Evolutionary conservation across 768 basidiomycete genomes (phyloP).

Genomic region (Mycena polygramma): DNA sequence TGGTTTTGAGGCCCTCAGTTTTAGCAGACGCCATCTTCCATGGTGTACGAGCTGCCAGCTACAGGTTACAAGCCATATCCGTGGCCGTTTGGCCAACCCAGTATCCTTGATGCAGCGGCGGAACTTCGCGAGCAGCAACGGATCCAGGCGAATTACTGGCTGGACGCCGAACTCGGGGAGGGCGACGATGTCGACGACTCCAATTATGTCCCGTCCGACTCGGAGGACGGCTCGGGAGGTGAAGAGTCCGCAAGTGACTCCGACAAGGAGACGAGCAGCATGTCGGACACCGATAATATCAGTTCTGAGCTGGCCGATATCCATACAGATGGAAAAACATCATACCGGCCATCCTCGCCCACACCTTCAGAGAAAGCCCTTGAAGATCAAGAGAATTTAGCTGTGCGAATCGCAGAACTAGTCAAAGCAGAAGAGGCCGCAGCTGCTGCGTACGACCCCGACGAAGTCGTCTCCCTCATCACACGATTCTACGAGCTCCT

Average conservation of each 20-base stretch:
- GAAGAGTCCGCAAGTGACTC: neutral
- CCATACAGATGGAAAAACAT: neutral
- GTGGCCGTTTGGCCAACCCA: slow-evolving; percentile 29
- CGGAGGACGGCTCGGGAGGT: neutral
- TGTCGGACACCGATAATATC: neutral
- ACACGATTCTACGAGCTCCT: slow-evolving; percentile 27
- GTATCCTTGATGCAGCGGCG: neutral
- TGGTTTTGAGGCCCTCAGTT: too few species aligned
- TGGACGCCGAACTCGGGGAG: slow-evolving; percentile 13
- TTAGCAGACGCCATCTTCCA: too few species aligned
- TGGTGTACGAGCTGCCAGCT: too few species aligned
- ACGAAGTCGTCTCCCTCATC: slow-evolving; percentile 25
- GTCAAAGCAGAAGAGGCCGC: slow-evolving; percentile 23
- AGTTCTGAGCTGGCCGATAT: slow-evolving; percentile 15
- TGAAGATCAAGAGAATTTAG: slow-evolving; percentile 15
- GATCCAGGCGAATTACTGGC: slow-evolving; percentile 13
- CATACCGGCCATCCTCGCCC: neutral
- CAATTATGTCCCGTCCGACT: slow-evolving; percentile 7
- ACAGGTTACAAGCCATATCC: slow-evolving; percentile 8
- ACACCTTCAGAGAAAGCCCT: neutral
- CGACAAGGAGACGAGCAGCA: neutral
- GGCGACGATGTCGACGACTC: neutral
- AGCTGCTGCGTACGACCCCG: slow-evolving; percentile 19
- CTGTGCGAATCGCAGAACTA: slow-evolving; percentile 14
- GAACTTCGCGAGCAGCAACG: neutral